phyloP scores from a whole-genome alignment of 2,329 filamentous ascomycete genomes.

The Acrocalymma vagum region DNA sequence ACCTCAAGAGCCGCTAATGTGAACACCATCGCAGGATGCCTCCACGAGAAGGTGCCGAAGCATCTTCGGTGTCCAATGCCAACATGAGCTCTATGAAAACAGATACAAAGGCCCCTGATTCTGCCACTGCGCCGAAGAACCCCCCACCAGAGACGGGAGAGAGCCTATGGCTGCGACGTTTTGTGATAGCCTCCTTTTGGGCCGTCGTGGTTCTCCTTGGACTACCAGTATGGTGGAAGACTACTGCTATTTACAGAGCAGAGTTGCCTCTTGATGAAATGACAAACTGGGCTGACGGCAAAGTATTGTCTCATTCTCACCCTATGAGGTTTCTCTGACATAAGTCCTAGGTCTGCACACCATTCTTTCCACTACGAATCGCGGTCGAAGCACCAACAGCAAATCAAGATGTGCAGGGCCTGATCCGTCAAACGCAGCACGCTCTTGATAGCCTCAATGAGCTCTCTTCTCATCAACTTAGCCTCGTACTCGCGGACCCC shows the following conservation, averaged over 20 bases:
- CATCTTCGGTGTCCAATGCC: conserved; percentile 22
- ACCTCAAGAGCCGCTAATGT: conserved; percentile 16
- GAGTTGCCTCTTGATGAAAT: conserved; percentile 84
- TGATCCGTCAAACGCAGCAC: conserved; percentile 84
- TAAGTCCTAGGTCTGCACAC: conserved; percentile 76
- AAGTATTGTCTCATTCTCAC: conserved; percentile 61
- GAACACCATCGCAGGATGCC: conserved; percentile 36
- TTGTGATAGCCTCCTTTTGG: conserved; percentile 91
- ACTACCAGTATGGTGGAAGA: conserved; percentile 94
- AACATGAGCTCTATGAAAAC: conserved; percentile 8
- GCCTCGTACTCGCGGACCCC: conserved; percentile 66
- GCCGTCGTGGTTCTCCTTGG: conserved; percentile 82
- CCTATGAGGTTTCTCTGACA: conserved; percentile 10
- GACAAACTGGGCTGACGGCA: conserved; percentile 90
- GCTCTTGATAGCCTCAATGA: conserved; percentile 87
- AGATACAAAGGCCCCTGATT: conserved; percentile 4
- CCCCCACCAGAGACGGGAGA: conserved; percentile 82
- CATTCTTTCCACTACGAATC: conserved; percentile 87
- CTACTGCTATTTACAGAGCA: conserved; percentile 90
- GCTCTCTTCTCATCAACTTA: conserved; percentile 83
- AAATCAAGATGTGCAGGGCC: conserved; percentile 72
- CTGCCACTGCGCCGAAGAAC: conserved; percentile 17
- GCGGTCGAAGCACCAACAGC: conserved; percentile 76
- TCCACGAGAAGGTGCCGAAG: conserved; percentile 26
- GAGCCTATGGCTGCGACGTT: conserved; percentile 73